These are phyloP conservation scores for Aureobasidium sp. DNA, from an alignment of 2,329 filamentous ascomycete genomes.

Conservation along the genomic window DNA sequence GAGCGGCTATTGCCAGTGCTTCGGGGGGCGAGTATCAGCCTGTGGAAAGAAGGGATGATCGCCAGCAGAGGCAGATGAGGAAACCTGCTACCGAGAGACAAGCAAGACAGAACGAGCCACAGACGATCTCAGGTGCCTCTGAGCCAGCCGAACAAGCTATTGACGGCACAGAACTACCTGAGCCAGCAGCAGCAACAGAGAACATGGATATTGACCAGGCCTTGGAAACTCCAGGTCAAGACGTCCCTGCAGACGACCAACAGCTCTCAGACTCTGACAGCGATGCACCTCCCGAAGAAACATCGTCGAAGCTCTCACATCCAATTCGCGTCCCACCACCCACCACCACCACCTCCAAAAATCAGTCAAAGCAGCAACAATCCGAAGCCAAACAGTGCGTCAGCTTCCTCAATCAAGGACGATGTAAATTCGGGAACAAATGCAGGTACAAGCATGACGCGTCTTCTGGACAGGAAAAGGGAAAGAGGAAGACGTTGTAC, in stretches of 20 bases:
- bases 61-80: not conserved
- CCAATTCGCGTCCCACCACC: conserved; percentile 14
- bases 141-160: not conserved
- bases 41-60: not conserved
- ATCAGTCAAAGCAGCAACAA: not conserved
- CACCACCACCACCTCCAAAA: conserved; percentile 3
- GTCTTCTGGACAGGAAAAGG: not conserved
- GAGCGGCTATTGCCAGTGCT: conserved; percentile 9
- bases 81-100: not conserved
- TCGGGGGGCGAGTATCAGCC: conserved; percentile 5
- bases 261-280: conserved; percentile 23
- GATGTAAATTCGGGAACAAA: conserved; percentile 28
- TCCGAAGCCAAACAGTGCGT: conserved; percentile 22
- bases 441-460: conserved; percentile 30
- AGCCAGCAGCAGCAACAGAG: not conserved
- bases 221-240: not conserved
- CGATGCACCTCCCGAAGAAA: conserved; percentile 33
- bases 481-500: conserved; percentile 18
- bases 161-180: not conserved
- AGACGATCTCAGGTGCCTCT: conserved; percentile 18
- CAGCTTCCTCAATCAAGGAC: conserved; percentile 27
- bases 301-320: conserved; percentile 29
- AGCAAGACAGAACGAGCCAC: conserved; percentile 21
- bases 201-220: not conserved
- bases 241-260: not conserved